phyloP scores from a whole-genome alignment of 176 grass and related monocot species.

The Zoysia pacifica region DNA sequence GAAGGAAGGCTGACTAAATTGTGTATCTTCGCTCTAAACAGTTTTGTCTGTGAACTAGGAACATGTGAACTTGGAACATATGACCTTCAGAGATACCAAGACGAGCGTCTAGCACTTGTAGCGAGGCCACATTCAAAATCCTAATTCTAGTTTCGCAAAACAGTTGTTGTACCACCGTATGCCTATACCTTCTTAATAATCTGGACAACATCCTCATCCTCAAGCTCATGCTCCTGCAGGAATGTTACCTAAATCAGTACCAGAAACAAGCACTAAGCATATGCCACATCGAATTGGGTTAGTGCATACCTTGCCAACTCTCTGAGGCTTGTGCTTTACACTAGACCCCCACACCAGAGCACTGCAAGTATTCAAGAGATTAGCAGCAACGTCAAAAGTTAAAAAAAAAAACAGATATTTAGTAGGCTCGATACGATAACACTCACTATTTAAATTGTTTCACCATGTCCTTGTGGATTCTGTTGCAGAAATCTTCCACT shows the following conservation, averaged over 20 bases:
- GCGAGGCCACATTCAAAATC: constrained; percentile 27
- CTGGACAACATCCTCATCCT: constrained; percentile 96
- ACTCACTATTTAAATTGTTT: constrained; percentile 99
- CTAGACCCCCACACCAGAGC: constrained; percentile 97
- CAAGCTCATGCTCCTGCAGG: constrained; percentile 89
- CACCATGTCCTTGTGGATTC: constrained; percentile 96
- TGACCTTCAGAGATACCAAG: constrained; percentile 21
- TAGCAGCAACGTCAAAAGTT: background rate
- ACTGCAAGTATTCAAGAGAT: constrained; percentile 43
- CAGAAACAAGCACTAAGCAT: background rate
- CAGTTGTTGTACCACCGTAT: background rate
- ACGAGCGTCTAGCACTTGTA: background rate
- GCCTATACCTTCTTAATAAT: constrained; percentile 91
- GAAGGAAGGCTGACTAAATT: constrained; percentile 21
- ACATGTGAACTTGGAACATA: background rate
- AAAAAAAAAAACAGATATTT: background rate
- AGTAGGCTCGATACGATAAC: background rate
- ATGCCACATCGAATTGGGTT: background rate
- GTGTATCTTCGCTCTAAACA: background rate
- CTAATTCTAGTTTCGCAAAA: constrained; percentile 14
- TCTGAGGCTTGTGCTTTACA: constrained; percentile 93
- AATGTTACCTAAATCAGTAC: background rate
- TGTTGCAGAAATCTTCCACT: constrained; percentile 87
- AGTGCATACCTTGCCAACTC: constrained; percentile 85
- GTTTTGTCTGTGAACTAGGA: background rate